These are phyloP conservation scores for Suhomyces maxii DNA, from an alignment of 1,139 yeast species.

Conservation along the genomic window DNA sequence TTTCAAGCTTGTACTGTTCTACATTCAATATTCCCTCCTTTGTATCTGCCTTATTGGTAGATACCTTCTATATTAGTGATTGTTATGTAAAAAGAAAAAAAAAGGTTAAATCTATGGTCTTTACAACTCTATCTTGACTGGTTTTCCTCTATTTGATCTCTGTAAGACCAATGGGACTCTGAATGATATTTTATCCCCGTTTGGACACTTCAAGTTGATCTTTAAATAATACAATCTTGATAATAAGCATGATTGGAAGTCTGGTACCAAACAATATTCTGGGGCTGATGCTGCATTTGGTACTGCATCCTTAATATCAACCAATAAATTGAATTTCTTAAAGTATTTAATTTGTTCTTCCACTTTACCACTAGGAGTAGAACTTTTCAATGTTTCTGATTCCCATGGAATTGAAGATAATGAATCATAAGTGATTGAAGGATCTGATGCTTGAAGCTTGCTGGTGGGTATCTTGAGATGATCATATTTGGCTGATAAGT, in stretches of 20 bases:
- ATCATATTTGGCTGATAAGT: constrained; percentile 29
- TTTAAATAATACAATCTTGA: constrained; percentile 37
- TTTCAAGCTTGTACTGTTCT: neutral
- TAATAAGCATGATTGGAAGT: constrained; percentile 38
- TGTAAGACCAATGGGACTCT: constrained; percentile 35
- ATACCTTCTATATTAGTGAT: no score
- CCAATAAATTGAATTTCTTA: constrained; percentile 23
- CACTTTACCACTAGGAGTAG: constrained; percentile 11
- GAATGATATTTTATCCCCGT: constrained; percentile 27
- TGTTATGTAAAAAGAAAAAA: no score
- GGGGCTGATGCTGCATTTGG: constrained; percentile 8
- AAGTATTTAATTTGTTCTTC: constrained; percentile 20
- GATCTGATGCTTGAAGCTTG: constrained; percentile 10
- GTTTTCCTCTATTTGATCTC: constrained; percentile 7
- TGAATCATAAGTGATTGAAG: constrained; percentile 2
- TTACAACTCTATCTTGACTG: neutral
- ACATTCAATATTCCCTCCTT: no score
- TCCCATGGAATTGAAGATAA: constrained; percentile 25
- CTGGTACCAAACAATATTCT: constrained; percentile 39
- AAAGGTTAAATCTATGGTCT: neutral
- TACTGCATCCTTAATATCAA: constrained; percentile 22
- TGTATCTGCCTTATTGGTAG: no score
- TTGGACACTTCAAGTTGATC: constrained; percentile 30
- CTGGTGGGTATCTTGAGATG: constrained; percentile 21
- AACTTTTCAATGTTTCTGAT: constrained; percentile 15